phyloP scores from a whole-genome alignment of 352 stramenopile species.

The Phytophthora crassamura region DNA sequence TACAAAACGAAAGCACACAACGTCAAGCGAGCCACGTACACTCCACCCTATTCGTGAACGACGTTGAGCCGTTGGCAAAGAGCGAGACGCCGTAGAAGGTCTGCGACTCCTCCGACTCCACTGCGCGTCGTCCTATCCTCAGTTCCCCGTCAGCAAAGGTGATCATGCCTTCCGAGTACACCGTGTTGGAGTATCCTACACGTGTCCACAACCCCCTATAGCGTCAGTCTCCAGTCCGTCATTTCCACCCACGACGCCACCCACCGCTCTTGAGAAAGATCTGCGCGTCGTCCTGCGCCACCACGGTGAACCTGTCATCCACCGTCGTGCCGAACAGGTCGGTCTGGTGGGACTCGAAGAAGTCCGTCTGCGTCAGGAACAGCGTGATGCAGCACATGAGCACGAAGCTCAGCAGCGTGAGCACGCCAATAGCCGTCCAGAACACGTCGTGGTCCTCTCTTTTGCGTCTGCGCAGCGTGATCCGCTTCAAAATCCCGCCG shows the following conservation, averaged over 20 bases:
- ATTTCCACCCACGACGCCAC: background rate
- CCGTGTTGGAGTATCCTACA: constrained; percentile 75
- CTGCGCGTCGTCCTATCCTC: constrained; percentile 60
- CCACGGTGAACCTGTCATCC: constrained; percentile 83
- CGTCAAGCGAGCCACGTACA: constrained; percentile 36
- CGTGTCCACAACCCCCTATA: background rate
- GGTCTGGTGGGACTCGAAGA: constrained; percentile 83
- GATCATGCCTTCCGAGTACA: constrained; percentile 76
- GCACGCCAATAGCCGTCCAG: constrained; percentile 74
- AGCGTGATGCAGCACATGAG: constrained; percentile 67
- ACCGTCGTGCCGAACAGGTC: constrained; percentile 85
- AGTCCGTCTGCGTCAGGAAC: constrained; percentile 82
- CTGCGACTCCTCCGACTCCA: constrained; percentile 57
- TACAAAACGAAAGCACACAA: background rate
- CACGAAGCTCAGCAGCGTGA: constrained; percentile 73
- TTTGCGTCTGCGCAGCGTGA: constrained; percentile 68
- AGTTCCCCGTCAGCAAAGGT: constrained; percentile 70
- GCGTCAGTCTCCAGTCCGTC: background rate
- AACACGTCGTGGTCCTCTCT: constrained; percentile 64
- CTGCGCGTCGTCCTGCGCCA: constrained; percentile 74
- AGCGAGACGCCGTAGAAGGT: constrained; percentile 77
- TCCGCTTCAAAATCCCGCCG: constrained; percentile 53
- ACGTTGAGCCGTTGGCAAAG: constrained; percentile 67
- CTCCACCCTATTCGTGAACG: constrained; percentile 71
- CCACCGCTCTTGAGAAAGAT: constrained; percentile 85